Evolutionary conservation across 768 basidiomycete genomes (phyloP), one percentile per base, ranked within the genome.

Genomic region (Rhodocollybia butyracea): DNA sequence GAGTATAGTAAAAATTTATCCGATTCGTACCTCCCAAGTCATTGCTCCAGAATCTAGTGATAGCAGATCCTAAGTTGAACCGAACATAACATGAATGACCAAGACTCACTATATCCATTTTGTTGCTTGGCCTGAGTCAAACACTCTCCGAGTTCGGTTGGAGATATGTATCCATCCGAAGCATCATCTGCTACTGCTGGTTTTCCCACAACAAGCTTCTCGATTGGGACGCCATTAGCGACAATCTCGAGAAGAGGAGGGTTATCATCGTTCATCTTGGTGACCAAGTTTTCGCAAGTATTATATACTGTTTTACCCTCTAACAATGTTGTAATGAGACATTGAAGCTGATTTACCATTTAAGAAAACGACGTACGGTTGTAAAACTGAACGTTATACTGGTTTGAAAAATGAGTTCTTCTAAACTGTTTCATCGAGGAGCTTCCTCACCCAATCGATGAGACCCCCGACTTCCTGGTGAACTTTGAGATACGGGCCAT

Each of bases 161-260:
- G 74, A 34, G 69, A 72, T 61, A 91, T 84, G 68, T 80, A 89
- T 6, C 86, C 84, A 58, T 80, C 86, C 57, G 57, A 76, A 3
- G 85, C 84, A 53, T 83, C 81, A 26, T 12, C 62, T 0, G 74
- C 54, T 8, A 66, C 71, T 2, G 82, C 83, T 1, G 88, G 88
- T 68, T 91, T 91, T 3, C 88, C 88, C 62, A 91, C 86, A 58
- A 90, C 82, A 51, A 90, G 74, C 70, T 91, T 89, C 65, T 77
- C 66, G 42, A 82, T 62, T 3, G 75, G 65, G 8, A 90, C 79
- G 22, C 85, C 85, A 56, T 70, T 78, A 1, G 76, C 74, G 41
- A 79, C 78, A 58, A 85, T 83, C 64, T 85, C 76, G 68, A 85
- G 81, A 34, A 78, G 70, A 1, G 87, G 54, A 8, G 88, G 89